Evolutionary conservation across 108 stramenopile genomes (phyloP), one percentile per base, ranked within the genome.

Genomic region (Cyclotella atomus): DNA sequence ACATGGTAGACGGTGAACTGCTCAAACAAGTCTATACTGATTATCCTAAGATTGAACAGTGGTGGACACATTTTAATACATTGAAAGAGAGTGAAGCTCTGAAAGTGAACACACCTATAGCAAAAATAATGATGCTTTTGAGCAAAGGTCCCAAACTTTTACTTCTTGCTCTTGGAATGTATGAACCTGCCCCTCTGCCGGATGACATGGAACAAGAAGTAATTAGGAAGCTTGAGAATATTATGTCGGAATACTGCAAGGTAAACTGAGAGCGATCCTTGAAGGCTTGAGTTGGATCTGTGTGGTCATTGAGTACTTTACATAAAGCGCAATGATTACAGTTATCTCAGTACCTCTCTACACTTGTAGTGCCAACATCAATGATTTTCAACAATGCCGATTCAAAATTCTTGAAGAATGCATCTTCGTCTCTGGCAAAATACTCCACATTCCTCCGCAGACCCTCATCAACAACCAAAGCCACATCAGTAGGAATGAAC

Each of bases 401-500:
- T 44, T 29, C 35, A 67, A 85, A 88, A 2, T 35, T 35, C n/a
- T 32, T 24, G 59, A 56, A 83, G 56, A 78, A 88, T 16, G 44
- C 25, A 25, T 50, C 38, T 57, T 82, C 44, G 59, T 86, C 70
- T 0, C 70, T 68, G 12, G 85, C 83, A 86, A 83, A 88, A 6
- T 43, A 28, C 27, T 59, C 32, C 23, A 88, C 88, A 68, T 82
- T 50, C 35, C 38, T 29, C 43, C 71, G 53, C 44, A 88, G 55
- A 12, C 78, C 88, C 17, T 50, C 35, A 64, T 88, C 88, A 5
- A 88, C 88, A 29, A 86, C 88, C 77, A 88, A 49, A 24, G 75
- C 88, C 2, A 88, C 88, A 76, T 88, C 88, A 17, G 88, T 88
- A 5, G 86, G 85, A 30, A 89, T 87, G 30, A 87, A 87, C 0